Evolutionary conservation across 225 moss, liverwort and hornwort genomes (phyloP), one percentile per base, ranked within the genome.

Genomic region (Antitrichia curtipendula): DNA sequence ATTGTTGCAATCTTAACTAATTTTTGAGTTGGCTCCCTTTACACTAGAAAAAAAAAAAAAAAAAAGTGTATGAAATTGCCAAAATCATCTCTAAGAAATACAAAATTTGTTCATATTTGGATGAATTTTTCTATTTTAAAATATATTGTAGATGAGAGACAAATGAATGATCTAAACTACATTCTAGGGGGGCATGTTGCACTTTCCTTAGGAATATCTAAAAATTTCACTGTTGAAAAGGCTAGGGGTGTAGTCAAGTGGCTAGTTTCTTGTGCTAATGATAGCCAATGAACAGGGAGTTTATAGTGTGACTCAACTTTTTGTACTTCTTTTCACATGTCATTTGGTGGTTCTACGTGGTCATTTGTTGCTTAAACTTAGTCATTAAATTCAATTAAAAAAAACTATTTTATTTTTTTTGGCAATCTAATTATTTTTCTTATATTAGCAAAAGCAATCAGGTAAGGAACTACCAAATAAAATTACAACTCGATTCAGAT

Each of bases 1-100:
- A 28, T 28, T 0, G 0, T 28, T 0, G 1, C 43, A 28, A 28
- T 28, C 2, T 43, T 43, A 9, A 16, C 6, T 28, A 43, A 43
- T 71, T 43, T 43, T 71, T 1, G 0, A 43, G 16, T 9, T 17
- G 1, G 1, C 17, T 25, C 29, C 18, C 18, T 28, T 6, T 3
- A 7, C 2, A 28, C 3, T 28, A 43, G 1, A 9, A 16, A 17
- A n/a, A n/a, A 47, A 31, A 73, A 13, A 9, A 9, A 2, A 13
- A 71, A 6, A 20, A 4, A 19, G 7, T 31, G 2, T 2, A 73
- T 73, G 19, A 12, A 6, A 32, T 74, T 3, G 13, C 4, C 20
- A 32, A 34, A 50, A 21, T 34, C 13, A 21, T 75, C 13, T 34
- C 3, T 50, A 13, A 12, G 8, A 21, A 52, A 13, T 22, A 20